Conservation (phyloP, 306 rosid genomes). For the Cyamopsis tetragonoloba region DNA sequence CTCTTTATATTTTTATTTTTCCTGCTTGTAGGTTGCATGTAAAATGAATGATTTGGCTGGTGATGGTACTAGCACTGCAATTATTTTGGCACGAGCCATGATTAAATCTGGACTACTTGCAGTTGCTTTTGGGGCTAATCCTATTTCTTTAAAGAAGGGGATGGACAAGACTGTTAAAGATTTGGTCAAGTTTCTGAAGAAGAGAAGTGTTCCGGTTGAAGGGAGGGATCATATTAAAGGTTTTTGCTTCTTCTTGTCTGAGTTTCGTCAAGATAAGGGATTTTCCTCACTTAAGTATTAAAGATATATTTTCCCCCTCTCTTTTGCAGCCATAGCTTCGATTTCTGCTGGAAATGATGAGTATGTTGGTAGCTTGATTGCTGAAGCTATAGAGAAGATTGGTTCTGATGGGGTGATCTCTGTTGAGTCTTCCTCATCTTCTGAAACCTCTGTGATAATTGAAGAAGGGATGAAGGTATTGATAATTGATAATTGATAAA, state of each 20-base stretch:
- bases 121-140: conserved; percentile 86
- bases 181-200: conserved; percentile 67
- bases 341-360: conserved; percentile 93
- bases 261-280: not conserved
- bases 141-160: conserved; percentile 84
- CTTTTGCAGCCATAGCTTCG: conserved; percentile 78
- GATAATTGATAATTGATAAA: not conserved
- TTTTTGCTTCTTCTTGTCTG: conserved; percentile 31
- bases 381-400: conserved; percentile 85
- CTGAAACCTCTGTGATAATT: conserved; percentile 73
- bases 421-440: conserved; percentile 72
- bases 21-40: conserved; percentile 71
- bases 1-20: conserved; percentile 19
- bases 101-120: conserved; percentile 74
- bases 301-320: conserved; percentile 2
- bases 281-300: not conserved
- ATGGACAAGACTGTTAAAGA: conserved; percentile 79
- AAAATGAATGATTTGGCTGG: conserved; percentile 95
- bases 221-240: conserved; percentile 90
- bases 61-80: conserved; percentile 94
- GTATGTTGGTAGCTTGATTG: conserved; percentile 75
- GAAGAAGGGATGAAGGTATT: conserved; percentile 98
- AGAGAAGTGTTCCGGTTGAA: conserved; percentile 72
- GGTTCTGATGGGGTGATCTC: conserved; percentile 89
- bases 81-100: conserved; percentile 87